These are phyloP conservation scores for Lonicera japonica DNA, from an alignment of 129 eudicot genomes.

Conservation along the genomic window DNA sequence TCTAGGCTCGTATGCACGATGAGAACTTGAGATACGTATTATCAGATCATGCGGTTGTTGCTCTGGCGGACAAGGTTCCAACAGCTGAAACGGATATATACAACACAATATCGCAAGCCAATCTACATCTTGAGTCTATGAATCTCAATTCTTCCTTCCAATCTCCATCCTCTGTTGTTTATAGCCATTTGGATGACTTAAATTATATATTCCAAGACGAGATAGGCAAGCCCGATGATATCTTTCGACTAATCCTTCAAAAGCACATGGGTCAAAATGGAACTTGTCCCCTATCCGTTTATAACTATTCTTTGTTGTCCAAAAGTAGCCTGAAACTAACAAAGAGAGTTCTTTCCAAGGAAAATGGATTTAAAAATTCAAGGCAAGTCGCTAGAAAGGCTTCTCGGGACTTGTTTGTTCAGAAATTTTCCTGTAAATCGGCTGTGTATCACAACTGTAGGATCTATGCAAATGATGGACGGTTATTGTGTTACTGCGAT, in stretches of 20 bases:
- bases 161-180: slow-evolving; percentile 60
- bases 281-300: slow-evolving; percentile 69
- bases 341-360: slow-evolving; percentile 28
- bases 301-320: slow-evolving; percentile 62
- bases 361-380: slow-evolving; percentile 39
- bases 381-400: slow-evolving; percentile 56
- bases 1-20: slow-evolving; percentile 96
- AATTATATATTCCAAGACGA: slow-evolving; percentile 34
- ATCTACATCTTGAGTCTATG: slow-evolving; percentile 38
- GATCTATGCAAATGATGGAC: slow-evolving; percentile 93
- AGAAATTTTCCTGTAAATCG: slow-evolving; percentile 92
- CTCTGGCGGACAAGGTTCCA: slow-evolving; percentile 63
- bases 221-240: slow-evolving; percentile 33
- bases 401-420: slow-evolving; percentile 82
- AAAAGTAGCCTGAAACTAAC: slow-evolving; percentile 35
- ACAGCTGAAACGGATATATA: slow-evolving; percentile 39
- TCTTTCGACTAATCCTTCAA: slow-evolving; percentile 36
- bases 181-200: slow-evolving; percentile 63
- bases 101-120: slow-evolving; percentile 49
- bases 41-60: slow-evolving; percentile 69
- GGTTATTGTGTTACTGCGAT: slow-evolving; percentile 87
- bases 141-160: slow-evolving; percentile 22
- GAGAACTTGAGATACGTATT: slow-evolving; percentile 89
- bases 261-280: slow-evolving; percentile 64
- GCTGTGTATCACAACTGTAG: slow-evolving; percentile 95